phyloP scores from a whole-genome alignment of 805 yeast species.

The Cyberlindnera maritima region DNA sequence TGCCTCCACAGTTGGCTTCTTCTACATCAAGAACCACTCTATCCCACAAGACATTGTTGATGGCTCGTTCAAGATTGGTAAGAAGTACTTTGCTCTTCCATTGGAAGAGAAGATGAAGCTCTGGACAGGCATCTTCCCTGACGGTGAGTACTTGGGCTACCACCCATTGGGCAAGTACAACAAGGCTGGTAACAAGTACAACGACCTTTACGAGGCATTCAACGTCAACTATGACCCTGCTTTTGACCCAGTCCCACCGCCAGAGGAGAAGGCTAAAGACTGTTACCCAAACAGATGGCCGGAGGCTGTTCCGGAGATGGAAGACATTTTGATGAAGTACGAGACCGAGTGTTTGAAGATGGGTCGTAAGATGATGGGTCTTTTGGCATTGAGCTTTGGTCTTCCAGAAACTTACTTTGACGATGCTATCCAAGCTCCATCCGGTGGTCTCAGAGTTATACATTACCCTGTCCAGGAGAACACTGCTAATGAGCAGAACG shows the following conservation, averaged over 20 bases:
- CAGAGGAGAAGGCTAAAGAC: constrained; percentile 24
- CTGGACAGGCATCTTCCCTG: constrained; percentile 26
- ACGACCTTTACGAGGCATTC: constrained; percentile 35
- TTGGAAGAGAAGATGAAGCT: constrained; percentile 29
- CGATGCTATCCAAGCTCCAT: constrained; percentile 24
- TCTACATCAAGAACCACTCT: constrained; percentile 31
- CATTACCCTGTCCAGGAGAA: constrained; percentile 34
- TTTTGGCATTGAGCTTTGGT: constrained; percentile 31
- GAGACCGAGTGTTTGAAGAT: constrained; percentile 24
- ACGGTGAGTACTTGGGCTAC: constrained; percentile 25
- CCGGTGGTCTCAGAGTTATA: constrained; percentile 32
- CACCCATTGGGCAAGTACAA: constrained; percentile 24
- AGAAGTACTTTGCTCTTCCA: constrained; percentile 28
- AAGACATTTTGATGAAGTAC: constrained; percentile 23
- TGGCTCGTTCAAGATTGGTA: constrained; percentile 22
- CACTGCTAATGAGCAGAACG: constrained; percentile 28
- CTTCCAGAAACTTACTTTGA: constrained; percentile 29
- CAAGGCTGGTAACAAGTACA: constrained; percentile 18
- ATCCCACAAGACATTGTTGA: constrained; percentile 27
- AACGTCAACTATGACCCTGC: constrained; percentile 30
- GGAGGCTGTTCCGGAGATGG: constrained; percentile 26
- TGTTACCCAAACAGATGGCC: constrained; percentile 30
- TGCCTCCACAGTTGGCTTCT: constrained; percentile 30
- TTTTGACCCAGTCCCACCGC: constrained; percentile 17
- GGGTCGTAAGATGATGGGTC: constrained; percentile 26